Percentiles rank a stretch among this genome's conserved stretches.
Conservation (phyloP, 2,329 filamentous ascomycete species). For the Ascocoryne sarcoides region DNA sequence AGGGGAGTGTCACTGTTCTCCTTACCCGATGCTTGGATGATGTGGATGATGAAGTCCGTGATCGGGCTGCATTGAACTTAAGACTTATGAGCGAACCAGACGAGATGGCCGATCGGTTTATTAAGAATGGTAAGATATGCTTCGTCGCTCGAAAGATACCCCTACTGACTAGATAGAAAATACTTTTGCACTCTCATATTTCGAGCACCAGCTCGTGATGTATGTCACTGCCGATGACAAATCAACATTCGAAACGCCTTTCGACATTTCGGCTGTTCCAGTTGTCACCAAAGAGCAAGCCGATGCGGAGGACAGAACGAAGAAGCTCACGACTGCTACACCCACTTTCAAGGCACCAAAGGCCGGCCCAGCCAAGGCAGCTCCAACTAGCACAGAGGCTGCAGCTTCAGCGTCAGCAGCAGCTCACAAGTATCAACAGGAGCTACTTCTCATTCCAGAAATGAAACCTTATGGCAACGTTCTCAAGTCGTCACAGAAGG, state of each 20-base stretch:
- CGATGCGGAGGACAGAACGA: constrained; percentile 88
- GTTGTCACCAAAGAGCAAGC: constrained; percentile 94
- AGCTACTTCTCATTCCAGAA: constrained; percentile 82
- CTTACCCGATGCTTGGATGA: constrained; percentile 92
- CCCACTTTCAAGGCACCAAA: constrained; percentile 92
- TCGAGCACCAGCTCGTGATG: constrained; percentile 95
- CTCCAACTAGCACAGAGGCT: constrained; percentile 60
- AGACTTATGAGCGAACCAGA: constrained; percentile 80
- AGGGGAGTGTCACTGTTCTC: constrained; percentile 87
- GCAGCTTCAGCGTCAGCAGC: constrained; percentile 68
- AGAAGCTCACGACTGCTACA: constrained; percentile 89
- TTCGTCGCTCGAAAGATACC: not conserved
- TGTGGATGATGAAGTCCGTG: constrained; percentile 93
- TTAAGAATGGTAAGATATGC: constrained; percentile 69
- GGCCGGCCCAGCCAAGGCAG: constrained; percentile 64
- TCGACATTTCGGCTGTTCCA: constrained; percentile 85
- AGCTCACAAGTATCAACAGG: constrained; percentile 81
- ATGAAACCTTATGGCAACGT: constrained; percentile 82
- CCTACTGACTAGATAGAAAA: constrained; percentile 52
- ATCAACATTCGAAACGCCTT: constrained; percentile 72
- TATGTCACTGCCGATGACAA: constrained; percentile 93
- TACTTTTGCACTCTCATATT: constrained; percentile 89
- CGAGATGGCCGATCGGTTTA: constrained; percentile 75
- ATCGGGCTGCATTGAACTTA: constrained; percentile 87
- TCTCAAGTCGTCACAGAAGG: constrained; percentile 78